A percentile compares a stretch with the other conserved stretches of the same genome.
Conservation (phyloP, 169 alveolate species). For the Ichthyophthirius multifiliis region DNA sequence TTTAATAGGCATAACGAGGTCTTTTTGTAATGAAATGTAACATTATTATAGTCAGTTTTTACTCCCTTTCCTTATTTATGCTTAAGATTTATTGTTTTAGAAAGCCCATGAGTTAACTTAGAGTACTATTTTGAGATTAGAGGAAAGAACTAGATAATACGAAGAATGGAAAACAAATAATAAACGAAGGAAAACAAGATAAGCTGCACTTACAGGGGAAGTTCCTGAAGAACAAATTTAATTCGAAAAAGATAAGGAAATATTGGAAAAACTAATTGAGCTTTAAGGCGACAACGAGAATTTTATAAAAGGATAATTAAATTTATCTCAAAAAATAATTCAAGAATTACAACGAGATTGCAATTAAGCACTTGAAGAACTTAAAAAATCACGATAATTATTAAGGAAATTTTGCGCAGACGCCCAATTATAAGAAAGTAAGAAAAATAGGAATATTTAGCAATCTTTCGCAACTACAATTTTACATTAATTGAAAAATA, state of each 20-base stretch:
- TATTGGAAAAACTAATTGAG: slow-evolving; percentile 39
- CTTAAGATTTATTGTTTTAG: slow-evolving; percentile 52
- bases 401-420: slow-evolving; percentile 49
- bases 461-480: too few species aligned
- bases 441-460: too few species aligned
- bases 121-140: too few species aligned
- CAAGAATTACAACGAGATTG: slow-evolving; percentile 55
- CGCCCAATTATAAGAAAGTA: slow-evolving; percentile 40
- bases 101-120: too few species aligned
- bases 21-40: slow-evolving; percentile 38
- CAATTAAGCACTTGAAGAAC: slow-evolving; percentile 44
- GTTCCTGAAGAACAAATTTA: slow-evolving; percentile 61
- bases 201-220: too few species aligned
- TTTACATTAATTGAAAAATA: too few species aligned
- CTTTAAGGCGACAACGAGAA: slow-evolving; percentile 47
- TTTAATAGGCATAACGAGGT: slow-evolving; percentile 45
- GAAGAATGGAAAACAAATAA: too few species aligned
- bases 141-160: too few species aligned
- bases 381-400: slow-evolving; percentile 48
- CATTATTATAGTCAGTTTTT: slow-evolving; percentile 52
- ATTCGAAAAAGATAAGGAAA: slow-evolving; percentile 46
- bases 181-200: too few species aligned
- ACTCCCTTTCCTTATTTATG: slow-evolving; percentile 54
- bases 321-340: slow-evolving; percentile 29
- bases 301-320: slow-evolving; percentile 39